Percentiles rank a stretch among this genome's conserved stretches.
Evolutionary conservation across 1,284 basidiomycete species (phyloP).

Genomic region (Leccinum pallidistipes): DNA sequence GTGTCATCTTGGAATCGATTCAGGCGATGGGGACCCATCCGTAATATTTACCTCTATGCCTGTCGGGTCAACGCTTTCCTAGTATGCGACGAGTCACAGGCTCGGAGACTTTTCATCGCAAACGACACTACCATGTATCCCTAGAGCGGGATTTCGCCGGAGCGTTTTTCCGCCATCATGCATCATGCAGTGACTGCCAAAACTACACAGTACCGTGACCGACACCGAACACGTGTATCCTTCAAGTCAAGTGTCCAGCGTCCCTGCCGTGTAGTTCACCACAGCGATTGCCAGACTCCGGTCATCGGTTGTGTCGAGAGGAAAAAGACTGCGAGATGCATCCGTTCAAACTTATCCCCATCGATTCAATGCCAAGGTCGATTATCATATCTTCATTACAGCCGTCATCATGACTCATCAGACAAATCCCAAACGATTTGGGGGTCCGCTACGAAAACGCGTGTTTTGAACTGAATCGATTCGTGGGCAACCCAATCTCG

Average conservation of each 20-base stretch:
- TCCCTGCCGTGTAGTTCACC: neutral
- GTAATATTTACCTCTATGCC: neutral
- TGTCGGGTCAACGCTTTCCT: neutral
- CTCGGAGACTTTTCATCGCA: neutral
- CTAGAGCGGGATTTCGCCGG: conserved; percentile 10
- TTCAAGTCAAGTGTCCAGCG: neutral
- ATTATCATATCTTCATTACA: conserved; percentile 3
- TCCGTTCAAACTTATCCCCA: conserved; percentile 11
- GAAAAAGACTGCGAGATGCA: neutral
- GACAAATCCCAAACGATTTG: conserved; percentile 22
- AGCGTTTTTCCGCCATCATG: neutral
- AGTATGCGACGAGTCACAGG: neutral
- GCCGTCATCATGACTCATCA: conserved; percentile 8
- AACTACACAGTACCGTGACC: neutral
- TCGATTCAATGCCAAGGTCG: conserved; percentile 4
- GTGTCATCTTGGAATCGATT: conserved; percentile 1
- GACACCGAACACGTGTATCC: conserved; percentile 13
- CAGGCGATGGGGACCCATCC: neutral
- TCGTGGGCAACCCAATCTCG: neutral
- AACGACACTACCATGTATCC: neutral
- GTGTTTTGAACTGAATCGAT: conserved; percentile 6
- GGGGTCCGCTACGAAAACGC: conserved; percentile 15
- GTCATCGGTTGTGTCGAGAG: neutral
- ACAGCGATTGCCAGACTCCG: conserved; percentile 1
- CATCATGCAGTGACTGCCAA: neutral